Conservation (phyloP, 345 rosid species). For the Acer saccharum region DNA sequence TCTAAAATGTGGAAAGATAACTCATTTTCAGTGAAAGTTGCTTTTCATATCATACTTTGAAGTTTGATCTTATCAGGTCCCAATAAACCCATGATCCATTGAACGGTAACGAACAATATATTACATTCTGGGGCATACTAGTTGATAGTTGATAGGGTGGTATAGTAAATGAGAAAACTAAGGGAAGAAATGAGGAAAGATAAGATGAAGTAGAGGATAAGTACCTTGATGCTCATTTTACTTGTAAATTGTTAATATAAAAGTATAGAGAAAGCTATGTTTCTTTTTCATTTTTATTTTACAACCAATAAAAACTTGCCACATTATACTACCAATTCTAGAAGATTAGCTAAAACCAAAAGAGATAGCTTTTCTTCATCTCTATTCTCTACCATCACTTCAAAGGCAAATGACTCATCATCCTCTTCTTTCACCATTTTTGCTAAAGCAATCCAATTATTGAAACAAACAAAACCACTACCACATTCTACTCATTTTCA, state of each 20-base stretch:
- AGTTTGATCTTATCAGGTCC: too few relatives aligned
- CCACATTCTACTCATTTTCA: not conserved
- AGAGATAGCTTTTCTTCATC: not conserved
- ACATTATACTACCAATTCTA: not conserved
- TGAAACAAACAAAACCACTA: not conserved
- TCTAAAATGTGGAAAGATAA: too few relatives aligned
- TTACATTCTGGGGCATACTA: too few relatives aligned
- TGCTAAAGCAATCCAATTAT: not conserved
- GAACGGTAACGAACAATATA: too few relatives aligned
- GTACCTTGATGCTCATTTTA: not conserved
- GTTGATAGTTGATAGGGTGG: too few relatives aligned
- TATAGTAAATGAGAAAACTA: not conserved
- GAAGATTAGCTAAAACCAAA: not conserved
- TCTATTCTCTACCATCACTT: not conserved
- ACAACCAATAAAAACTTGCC: not conserved
- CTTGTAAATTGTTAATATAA: too few relatives aligned
- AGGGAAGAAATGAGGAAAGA: not conserved
- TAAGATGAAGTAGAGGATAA: not conserved
- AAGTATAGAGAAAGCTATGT: not conserved
- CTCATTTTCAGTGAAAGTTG: too few relatives aligned
- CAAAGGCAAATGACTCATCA: not conserved
- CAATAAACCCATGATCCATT: too few relatives aligned
- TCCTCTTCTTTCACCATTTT: not conserved
- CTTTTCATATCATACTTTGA: too few relatives aligned
- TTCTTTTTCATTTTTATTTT: not conserved